Percentiles rank a stretch among this genome's conserved stretches.
Evolutionary conservation across 768 basidiomycete genomes (phyloP).

Genomic region (Pleurotus pulmonarius): DNA sequence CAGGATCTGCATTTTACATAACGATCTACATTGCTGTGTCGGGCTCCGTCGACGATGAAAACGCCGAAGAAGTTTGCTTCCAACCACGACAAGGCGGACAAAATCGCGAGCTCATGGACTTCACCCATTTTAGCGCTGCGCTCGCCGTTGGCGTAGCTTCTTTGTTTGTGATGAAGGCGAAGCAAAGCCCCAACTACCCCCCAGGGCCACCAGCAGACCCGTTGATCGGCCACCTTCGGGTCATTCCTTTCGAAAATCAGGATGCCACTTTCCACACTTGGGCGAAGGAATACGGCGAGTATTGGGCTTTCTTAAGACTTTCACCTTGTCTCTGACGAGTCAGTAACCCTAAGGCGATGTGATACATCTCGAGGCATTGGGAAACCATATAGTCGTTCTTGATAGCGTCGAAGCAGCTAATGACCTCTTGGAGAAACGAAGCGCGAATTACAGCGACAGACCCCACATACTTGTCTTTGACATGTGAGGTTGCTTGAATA

Average conservation of each 20-base stretch:
- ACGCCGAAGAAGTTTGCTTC: too few species aligned
- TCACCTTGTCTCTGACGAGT: neutral
- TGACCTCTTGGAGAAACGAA: slow-evolving; percentile 3
- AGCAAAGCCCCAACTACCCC: slow-evolving; percentile 23
- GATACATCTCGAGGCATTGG: neutral
- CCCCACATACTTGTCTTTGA: slow-evolving; percentile 39
- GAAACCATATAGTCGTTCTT: neutral
- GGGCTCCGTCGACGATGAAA: too few species aligned
- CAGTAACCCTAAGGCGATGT: neutral
- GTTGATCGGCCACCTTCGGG: slow-evolving; percentile 43
- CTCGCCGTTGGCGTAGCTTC: neutral
- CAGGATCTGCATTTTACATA: too few species aligned
- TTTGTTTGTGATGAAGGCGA: neutral
- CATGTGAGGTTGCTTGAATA: slow-evolving; percentile 28
- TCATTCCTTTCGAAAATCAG: slow-evolving; percentile 35
- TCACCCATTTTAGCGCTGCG: neutral
- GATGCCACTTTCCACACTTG: slow-evolving; percentile 37
- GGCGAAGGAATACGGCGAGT: slow-evolving; percentile 40
- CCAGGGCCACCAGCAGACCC: slow-evolving; percentile 45
- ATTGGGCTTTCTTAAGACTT: neutral
- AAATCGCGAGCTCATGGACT: too few species aligned
- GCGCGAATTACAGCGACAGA: neutral
- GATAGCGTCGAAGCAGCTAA: neutral
- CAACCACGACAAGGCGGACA: too few species aligned
- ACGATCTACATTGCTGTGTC: too few species aligned